Conservation (phyloP, 192 early-diverging fungal species). For the Coemansia sp. region DNA sequence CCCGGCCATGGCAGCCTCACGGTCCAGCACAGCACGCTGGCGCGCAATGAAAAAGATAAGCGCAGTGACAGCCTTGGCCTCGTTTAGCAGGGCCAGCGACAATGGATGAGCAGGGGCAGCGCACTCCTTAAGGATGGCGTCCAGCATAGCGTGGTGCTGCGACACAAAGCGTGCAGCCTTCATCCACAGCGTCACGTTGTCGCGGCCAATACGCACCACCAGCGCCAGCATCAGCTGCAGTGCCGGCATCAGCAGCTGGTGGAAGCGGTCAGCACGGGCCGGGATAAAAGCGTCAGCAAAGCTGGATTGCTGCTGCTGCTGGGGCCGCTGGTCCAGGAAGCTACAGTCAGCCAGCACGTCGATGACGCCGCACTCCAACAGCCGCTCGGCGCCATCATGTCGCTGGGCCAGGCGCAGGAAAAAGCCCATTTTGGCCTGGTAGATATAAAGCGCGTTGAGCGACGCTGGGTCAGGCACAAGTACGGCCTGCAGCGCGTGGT, state of each 20-base stretch:
- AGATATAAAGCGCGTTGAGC: slow-evolving; percentile 65
- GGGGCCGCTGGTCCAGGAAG: slow-evolving; percentile 68
- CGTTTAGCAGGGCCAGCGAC: slow-evolving; percentile 33
- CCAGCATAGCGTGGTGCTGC: slow-evolving; percentile 43
- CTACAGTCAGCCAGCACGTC: slow-evolving; percentile 70
- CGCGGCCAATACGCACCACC: slow-evolving; percentile 44
- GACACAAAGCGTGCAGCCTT: slow-evolving; percentile 45
- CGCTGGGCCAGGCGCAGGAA: slow-evolving; percentile 75
- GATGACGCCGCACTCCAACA: slow-evolving; percentile 75
- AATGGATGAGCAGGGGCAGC: slow-evolving; percentile 27
- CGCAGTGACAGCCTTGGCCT: slow-evolving; percentile 35
- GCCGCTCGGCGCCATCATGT: slow-evolving; percentile 68
- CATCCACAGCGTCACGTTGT: slow-evolving; percentile 47
- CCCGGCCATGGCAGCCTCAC: slow-evolving; percentile 37
- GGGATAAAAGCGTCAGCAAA: slow-evolving; percentile 47
- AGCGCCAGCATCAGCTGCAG: slow-evolving; percentile 60
- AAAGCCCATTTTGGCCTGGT: slow-evolving; percentile 78
- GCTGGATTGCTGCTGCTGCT: slow-evolving; percentile 6
- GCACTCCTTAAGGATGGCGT: slow-evolving; percentile 39
- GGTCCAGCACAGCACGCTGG: slow-evolving; percentile 49
- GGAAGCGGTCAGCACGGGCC: slow-evolving; percentile 56
- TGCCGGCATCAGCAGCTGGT: slow-evolving; percentile 61
- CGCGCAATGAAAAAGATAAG: slow-evolving; percentile 40
- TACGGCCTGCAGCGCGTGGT: slow-evolving; percentile 51
- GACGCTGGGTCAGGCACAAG: slow-evolving; percentile 58